Conservation (phyloP, 192 early-diverging fungal species). For the Coemansia sp. region DNA sequence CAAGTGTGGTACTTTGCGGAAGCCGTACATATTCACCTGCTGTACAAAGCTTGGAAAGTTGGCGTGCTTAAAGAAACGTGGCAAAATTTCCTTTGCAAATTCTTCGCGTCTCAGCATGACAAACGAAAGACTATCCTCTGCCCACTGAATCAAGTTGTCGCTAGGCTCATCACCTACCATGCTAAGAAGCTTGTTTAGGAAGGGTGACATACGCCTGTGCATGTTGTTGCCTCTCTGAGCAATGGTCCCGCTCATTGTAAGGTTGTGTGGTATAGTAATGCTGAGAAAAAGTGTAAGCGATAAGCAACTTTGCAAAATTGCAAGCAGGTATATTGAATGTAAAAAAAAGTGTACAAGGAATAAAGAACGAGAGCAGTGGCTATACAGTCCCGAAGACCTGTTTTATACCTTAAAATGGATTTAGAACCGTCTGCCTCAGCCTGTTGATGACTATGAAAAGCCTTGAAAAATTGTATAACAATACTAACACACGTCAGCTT, state of each 20-base stretch:
- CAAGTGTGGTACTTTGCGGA: conserved; percentile 97
- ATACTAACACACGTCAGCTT: neutral
- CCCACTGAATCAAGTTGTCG: conserved; percentile 89
- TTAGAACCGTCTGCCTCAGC: neutral
- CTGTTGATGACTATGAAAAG: too few relatives aligned
- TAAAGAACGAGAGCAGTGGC: neutral
- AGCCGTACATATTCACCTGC: conserved; percentile 95
- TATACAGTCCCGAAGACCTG: neutral
- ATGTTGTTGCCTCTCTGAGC: conserved; percentile 35
- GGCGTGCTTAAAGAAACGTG: conserved; percentile 89
- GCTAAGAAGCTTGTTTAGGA: conserved; percentile 92
- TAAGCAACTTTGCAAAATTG: neutral
- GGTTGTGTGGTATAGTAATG: neutral
- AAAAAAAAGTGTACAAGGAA: neutral
- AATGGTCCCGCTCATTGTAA: conserved; percentile 22
- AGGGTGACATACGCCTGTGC: conserved; percentile 68
- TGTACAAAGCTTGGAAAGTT: conserved; percentile 91
- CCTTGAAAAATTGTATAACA: too few relatives aligned
- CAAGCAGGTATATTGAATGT: neutral
- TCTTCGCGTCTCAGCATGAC: conserved; percentile 73
- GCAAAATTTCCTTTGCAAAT: conserved; percentile 80
- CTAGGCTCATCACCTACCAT: conserved; percentile 90
- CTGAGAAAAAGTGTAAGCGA: neutral
- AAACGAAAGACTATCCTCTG: conserved; percentile 85
- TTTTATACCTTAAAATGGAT: neutral